A percentile compares a stretch with the other conserved stretches of the same genome.
Conservation (phyloP, 2,329 filamentous ascomycete genomes). For the Pseudogymnoascus sp. region DNA sequence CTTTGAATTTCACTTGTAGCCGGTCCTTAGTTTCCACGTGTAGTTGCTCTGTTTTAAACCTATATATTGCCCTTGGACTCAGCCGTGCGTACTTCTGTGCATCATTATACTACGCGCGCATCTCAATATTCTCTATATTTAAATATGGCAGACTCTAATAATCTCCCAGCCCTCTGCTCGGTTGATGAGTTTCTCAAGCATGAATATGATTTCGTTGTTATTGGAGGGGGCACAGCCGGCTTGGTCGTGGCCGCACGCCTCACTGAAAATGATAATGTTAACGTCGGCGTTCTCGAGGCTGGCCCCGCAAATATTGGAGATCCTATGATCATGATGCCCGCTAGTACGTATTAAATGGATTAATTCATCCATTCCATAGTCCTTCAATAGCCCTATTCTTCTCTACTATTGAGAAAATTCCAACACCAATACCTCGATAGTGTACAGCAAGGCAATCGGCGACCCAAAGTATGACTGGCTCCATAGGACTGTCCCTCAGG, state of each 20-base stretch:
- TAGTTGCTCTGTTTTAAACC: not conserved
- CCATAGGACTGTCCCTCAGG: slow-evolving; percentile 13
- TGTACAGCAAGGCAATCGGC: slow-evolving; percentile 11
- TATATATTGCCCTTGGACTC: not conserved
- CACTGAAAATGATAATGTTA: slow-evolving; percentile 29
- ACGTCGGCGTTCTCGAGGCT: slow-evolving; percentile 34
- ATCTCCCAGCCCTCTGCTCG: slow-evolving; percentile 9
- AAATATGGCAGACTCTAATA: not conserved
- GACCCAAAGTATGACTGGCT: slow-evolving; percentile 16
- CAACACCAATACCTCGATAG: not conserved
- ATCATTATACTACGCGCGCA: not conserved
- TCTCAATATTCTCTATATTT: not conserved
- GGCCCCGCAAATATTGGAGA: slow-evolving; percentile 29
- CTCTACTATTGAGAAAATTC: not conserved
- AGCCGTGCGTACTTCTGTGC: not conserved
- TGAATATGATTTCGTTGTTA: slow-evolving; percentile 33
- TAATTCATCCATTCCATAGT: not conserved
- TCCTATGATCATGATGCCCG: slow-evolving; percentile 30
- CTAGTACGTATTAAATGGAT: slow-evolving; percentile 10
- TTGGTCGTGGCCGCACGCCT: slow-evolving; percentile 34
- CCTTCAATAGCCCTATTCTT: not conserved
- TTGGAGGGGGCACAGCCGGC: slow-evolving; percentile 37
- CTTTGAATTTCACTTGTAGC: too few relatives aligned
- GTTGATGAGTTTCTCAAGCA: slow-evolving; percentile 10
- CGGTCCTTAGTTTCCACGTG: too few relatives aligned